Evolutionary conservation across 495 filamentous ascomycete genomes (phyloP), one percentile per base, ranked within the genome.

Genomic region (Daldinia caldariorum): DNA sequence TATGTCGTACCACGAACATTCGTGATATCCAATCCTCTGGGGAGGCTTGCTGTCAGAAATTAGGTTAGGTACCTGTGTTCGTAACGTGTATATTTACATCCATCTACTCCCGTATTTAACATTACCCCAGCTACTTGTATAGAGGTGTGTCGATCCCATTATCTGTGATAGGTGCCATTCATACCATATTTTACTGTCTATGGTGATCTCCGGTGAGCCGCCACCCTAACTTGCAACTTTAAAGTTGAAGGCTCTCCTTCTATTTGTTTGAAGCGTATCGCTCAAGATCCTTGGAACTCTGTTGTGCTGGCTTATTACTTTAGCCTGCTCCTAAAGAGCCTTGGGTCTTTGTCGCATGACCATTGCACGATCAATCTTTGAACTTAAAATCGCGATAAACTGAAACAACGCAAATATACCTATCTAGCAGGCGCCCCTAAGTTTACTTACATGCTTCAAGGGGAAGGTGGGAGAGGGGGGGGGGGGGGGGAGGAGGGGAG

Each of bases 321-420:
- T 47, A 35, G 66, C 51, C 26, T 35, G 63, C 55, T 56, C 7
- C 29, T 6, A 16, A 38, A 39, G 29, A 37, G 38, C 16, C 68
- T 37, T 66, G 58, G 49, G 3, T 31, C 53, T 53, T 7, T 43
- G 54, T 62, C 22, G 38, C 61, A 58, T 60, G 64, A 67, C 38
- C 64, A 47, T 38, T 6, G 8, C n/a, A 34, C 14, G n/a, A 41
- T 32, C 13, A 22, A 32, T 35, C 31, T 38, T 64, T 53, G 20
- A 65, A 67, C 59, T 65, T 37, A 63, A 55, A 60, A 51, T 51
- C 12, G n/a, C 29, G 18, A 50, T 56, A n/a, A 35, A 35, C 2
- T 32, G 8, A 47, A 4, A 20, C 3, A 20, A 20, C 20, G 18
- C 16, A 22, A 20, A 16, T 16, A 47, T 8, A 47, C 4, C 4